Evolutionary conservation across 192 early-diverging fungal genomes (phyloP).

Genomic region (Hyaloraphidium curvatum): DNA sequence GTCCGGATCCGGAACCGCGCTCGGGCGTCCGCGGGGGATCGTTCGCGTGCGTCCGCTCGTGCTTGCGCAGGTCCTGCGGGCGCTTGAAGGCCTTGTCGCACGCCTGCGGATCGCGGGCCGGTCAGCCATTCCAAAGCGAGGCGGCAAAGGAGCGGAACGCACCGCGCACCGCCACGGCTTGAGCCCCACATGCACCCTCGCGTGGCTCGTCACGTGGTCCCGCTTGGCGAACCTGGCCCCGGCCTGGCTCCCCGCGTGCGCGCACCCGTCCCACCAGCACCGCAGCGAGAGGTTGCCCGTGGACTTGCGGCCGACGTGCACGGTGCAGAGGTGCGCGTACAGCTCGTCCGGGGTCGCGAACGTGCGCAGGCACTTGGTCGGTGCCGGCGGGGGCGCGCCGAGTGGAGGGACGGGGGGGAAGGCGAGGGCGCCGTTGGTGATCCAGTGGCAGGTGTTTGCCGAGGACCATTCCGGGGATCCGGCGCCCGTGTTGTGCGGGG

Average conservation of each 20-base stretch:
- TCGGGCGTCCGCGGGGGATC: too few species aligned
- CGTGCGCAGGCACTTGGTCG: slow-evolving; percentile 5
- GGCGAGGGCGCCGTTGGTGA: too few species aligned
- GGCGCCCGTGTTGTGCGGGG: too few species aligned
- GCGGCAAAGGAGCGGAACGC: slow-evolving; percentile 1
- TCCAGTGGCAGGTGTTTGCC: too few species aligned
- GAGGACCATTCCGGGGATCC: too few species aligned
- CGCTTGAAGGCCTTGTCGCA: slow-evolving; percentile 78
- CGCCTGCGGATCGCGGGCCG: slow-evolving; percentile 12
- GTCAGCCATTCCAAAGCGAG: background rate
- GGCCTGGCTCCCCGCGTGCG: slow-evolving; percentile 12
- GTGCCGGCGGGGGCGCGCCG: too few species aligned
- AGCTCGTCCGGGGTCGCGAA: slow-evolving; percentile 67
- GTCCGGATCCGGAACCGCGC: too few species aligned
- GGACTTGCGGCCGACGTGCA: slow-evolving; percentile 79
- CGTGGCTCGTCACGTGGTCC: slow-evolving; percentile 95
- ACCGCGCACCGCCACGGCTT: slow-evolving; percentile 75
- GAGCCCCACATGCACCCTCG: slow-evolving; percentile 77
- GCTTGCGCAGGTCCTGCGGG: slow-evolving; percentile 91
- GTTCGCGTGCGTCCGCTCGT: slow-evolving; percentile 64
- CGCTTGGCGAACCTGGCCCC: slow-evolving; percentile 74
- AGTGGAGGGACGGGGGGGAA: too few species aligned
- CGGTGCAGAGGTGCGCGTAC: slow-evolving; percentile 67
- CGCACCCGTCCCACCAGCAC: slow-evolving; percentile 78
- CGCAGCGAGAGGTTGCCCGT: slow-evolving; percentile 68